Conservation (phyloP, 352 stramenopile genomes). For the Phytophthora hybrid region DNA sequence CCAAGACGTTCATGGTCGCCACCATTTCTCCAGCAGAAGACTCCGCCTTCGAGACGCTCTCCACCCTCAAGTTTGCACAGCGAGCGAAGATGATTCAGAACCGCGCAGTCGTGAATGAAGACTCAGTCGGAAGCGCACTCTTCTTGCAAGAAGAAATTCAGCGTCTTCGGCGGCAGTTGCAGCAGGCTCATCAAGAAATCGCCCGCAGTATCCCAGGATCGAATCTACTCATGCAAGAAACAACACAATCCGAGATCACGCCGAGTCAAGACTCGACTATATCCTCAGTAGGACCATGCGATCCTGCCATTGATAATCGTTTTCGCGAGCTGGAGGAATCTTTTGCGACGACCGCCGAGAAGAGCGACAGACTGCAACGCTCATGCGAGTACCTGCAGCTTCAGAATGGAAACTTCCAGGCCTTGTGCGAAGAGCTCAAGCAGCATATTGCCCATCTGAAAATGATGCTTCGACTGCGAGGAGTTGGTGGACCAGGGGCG, state of each 20-base stretch:
- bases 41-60: constrained; percentile 86
- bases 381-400: constrained; percentile 65
- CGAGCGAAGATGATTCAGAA: constrained; percentile 89
- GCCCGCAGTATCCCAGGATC: constrained; percentile 32
- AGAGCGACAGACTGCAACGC: constrained; percentile 61
- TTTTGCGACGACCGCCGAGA: constrained; percentile 66
- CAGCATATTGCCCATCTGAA: constrained; percentile 62
- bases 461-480: constrained; percentile 61
- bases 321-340: constrained; percentile 74
- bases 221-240: constrained; percentile 25
- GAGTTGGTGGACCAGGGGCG: constrained; percentile 29
- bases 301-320: constrained; percentile 50
- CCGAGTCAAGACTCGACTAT: constrained; percentile 28
- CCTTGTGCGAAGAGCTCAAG: constrained; percentile 68
- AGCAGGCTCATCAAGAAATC: constrained; percentile 54
- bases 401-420: constrained; percentile 60
- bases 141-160: constrained; percentile 83
- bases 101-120: constrained; percentile 87
- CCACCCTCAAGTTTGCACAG: constrained; percentile 88
- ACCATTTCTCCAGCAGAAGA: constrained; percentile 86
- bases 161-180: constrained; percentile 62
- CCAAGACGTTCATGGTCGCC: constrained; percentile 90
- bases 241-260: constrained; percentile 6
- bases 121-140: constrained; percentile 65
- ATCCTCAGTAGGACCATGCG: constrained; percentile 23